Percentiles rank a stretch among this genome's conserved stretches.
Evolutionary conservation across 371 early-diverging fungal species (phyloP).

Genomic region (Mucor saturninus): DNA sequence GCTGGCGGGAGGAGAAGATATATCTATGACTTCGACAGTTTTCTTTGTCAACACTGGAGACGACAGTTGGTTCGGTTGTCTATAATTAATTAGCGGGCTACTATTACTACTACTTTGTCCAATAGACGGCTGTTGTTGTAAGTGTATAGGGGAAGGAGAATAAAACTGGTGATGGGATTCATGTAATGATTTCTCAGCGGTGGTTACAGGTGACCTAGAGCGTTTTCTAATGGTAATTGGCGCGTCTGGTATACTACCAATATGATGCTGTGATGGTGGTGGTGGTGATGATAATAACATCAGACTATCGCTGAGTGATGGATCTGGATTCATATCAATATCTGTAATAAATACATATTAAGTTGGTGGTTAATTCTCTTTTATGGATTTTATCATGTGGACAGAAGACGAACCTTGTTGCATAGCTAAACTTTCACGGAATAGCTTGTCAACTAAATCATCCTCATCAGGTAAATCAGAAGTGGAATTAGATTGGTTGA

Average conservation of each 20-base stretch:
- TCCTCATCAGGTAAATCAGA: slow-evolving; percentile 41
- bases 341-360: too few species aligned
- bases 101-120: neutral
- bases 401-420: slow-evolving; percentile 12
- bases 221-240: neutral
- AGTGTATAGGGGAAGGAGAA: neutral
- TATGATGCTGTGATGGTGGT: neutral
- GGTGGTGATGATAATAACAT: slow-evolving; percentile 27
- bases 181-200: neutral
- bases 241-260: neutral
- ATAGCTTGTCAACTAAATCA: slow-evolving; percentile 41
- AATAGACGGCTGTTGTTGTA: neutral
- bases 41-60: neutral
- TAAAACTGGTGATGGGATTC: neutral
- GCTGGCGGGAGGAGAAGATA: neutral
- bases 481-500: slow-evolving; percentile 38
- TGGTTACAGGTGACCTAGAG: slow-evolving; percentile 7
- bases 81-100: neutral
- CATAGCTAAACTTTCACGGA: slow-evolving; percentile 40
- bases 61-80: neutral
- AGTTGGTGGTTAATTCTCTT: neutral
- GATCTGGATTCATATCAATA: slow-evolving; percentile 1
- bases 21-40: neutral
- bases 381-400: neutral
- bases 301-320: slow-evolving; percentile 1